These are phyloP conservation scores for Colletotrichum sp. DNA, from an alignment of 2,329 filamentous ascomycete genomes.

Conservation along the genomic window DNA sequence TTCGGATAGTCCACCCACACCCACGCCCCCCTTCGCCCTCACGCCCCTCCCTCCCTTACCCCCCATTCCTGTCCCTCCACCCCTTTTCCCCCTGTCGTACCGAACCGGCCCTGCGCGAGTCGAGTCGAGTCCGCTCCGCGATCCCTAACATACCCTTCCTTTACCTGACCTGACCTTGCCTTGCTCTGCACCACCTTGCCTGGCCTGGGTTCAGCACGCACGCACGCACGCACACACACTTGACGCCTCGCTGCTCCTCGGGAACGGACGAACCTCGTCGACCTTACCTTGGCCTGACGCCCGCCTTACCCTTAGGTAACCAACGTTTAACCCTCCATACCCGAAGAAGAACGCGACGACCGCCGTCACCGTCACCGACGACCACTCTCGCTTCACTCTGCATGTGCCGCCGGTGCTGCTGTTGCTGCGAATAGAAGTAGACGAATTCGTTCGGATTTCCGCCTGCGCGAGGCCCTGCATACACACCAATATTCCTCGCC, in stretches of 20 bases:
- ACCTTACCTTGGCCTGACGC: not conserved
- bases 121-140: slow-evolving; percentile 3
- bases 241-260: not conserved
- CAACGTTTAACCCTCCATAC: not conserved
- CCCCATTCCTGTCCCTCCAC: not conserved
- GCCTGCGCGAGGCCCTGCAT: not conserved
- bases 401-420: not conserved
- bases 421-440: not conserved
- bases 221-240: not conserved
- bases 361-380: not conserved
- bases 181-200: not conserved
- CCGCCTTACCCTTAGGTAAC: not conserved
- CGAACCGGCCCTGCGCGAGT: not conserved
- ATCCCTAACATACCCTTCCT: slow-evolving; percentile 14
- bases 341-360: not conserved
- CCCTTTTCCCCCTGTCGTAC: not conserved
- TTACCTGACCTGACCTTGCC: not conserved
- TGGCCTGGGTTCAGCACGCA: not conserved
- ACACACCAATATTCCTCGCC: not conserved
- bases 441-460: slow-evolving; percentile 1
- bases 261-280: not conserved
- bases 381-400: not conserved
- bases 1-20: not conserved
- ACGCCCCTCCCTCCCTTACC: not conserved
- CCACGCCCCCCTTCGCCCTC: not conserved